These are phyloP conservation scores for Anisodus acutangulus DNA, from an alignment of 257 asterid genomes.

Conservation along the genomic window DNA sequence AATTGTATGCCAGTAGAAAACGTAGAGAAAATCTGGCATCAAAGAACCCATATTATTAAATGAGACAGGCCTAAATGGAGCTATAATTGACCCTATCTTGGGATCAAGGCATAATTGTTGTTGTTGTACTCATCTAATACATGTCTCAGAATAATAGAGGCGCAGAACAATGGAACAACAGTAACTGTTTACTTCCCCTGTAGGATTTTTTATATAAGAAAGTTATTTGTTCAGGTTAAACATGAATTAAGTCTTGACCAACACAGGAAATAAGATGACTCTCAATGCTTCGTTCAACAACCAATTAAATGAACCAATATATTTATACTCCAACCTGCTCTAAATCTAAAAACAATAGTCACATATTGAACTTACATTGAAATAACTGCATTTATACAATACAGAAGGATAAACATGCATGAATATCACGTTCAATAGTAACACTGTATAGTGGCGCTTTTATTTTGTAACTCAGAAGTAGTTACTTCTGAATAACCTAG, in stretches of 20 bases:
- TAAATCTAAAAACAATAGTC: slow-evolving; percentile 8
- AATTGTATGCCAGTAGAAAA: background rate
- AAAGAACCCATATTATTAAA: background rate
- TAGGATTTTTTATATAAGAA: background rate
- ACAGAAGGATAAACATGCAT: slow-evolving; percentile 8
- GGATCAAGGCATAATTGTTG: background rate
- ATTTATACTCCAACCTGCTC: background rate
- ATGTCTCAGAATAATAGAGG: background rate
- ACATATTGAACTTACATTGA: background rate
- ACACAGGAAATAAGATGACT: slow-evolving; percentile 1
- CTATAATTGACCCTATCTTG: background rate
- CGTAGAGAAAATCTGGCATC: background rate
- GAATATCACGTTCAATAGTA: background rate
- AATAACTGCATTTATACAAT: background rate
- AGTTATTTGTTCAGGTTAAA: slow-evolving; percentile 25
- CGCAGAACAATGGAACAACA: background rate
- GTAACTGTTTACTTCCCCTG: background rate
- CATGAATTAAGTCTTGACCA: slow-evolving; percentile 2
- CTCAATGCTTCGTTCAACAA: slow-evolving; percentile 1
- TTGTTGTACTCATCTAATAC: background rate
- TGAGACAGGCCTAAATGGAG: background rate
- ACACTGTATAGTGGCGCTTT: background rate
- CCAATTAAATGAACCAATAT: slow-evolving; percentile 24
- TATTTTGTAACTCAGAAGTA: slow-evolving; percentile 4
- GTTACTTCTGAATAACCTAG: slow-evolving; percentile 2